These are phyloP conservation scores for Naganishia albida DNA, from an alignment of 1,284 basidiomycete genomes.

Conservation along the genomic window DNA sequence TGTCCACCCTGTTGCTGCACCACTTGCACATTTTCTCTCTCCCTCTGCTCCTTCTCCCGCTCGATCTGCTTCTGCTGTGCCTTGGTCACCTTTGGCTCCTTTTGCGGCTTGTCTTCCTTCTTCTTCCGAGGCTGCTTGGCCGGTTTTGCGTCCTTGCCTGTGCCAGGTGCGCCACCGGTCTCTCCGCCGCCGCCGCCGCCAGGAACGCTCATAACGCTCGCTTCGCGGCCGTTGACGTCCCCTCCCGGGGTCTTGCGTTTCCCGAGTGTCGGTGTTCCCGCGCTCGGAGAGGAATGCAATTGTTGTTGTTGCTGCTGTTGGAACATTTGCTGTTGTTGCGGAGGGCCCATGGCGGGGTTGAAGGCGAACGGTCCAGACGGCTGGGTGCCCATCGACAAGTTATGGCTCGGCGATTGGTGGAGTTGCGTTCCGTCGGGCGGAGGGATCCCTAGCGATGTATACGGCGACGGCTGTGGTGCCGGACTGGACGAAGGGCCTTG, in stretches of 20 bases:
- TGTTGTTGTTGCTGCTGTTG: conserved; percentile 6
- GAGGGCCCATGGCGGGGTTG: conserved; percentile 17
- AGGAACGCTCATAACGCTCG: not conserved
- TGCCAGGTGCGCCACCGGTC: not conserved
- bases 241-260: conserved; percentile 20
- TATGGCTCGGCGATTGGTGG: not conserved
- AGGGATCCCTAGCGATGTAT: not conserved
- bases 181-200: not conserved
- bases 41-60: not conserved
- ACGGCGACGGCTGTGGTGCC: not conserved
- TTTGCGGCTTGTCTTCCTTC: conserved; percentile 2
- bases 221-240: conserved; percentile 12
- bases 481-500: not conserved
- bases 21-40: too few relatives aligned
- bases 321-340: not conserved
- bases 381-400: too few relatives aligned
- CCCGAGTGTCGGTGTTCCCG: conserved; percentile 10
- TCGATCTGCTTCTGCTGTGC: conserved; percentile 10
- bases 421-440: not conserved
- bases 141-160: not conserved
- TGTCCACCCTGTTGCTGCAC: not conserved
- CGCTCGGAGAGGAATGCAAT: not conserved
- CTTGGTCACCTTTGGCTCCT: conserved; percentile 12
- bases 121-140: conserved; percentile 20
- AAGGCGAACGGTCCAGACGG: not conserved